These are phyloP conservation scores for Ambrosiella beaveri DNA, from an alignment of 2,329 filamentous ascomycete species.

Conservation along the genomic window DNA sequence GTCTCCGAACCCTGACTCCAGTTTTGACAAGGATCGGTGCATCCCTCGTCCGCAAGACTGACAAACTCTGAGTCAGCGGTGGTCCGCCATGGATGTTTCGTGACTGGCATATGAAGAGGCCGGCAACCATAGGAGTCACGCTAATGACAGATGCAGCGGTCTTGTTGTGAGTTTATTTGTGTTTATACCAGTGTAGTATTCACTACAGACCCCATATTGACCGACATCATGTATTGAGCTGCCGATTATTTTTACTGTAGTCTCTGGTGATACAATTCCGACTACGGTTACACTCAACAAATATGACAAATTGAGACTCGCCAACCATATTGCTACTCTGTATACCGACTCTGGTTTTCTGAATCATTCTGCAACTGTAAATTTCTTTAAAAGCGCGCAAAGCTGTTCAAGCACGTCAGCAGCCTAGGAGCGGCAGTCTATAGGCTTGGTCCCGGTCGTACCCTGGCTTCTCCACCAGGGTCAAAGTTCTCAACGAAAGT, in stretches of 20 bases:
- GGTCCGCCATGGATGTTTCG: too few species aligned
- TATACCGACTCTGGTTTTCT: too few species aligned
- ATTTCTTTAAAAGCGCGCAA: background rate
- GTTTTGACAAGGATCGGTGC: background rate
- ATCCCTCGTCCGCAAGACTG: background rate
- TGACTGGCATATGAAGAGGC: too few species aligned
- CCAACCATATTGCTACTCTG: background rate
- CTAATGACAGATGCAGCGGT: background rate
- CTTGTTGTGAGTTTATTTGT: too few species aligned
- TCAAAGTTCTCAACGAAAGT: background rate
- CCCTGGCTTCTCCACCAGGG: background rate
- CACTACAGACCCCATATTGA: too few species aligned
- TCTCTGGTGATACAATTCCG: too few species aligned
- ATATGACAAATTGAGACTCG: too few species aligned
- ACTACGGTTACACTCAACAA: too few species aligned
- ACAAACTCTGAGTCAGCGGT: slow-evolving; percentile 1
- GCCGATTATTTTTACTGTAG: too few species aligned
- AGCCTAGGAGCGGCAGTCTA: background rate
- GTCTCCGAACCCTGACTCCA: background rate
- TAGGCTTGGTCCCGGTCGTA: background rate
- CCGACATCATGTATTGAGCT: too few species aligned
- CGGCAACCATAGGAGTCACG: background rate
- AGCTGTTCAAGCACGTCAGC: background rate
- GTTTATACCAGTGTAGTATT: too few species aligned
- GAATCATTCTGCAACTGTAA: background rate